Base-by-base conservation (phyloP, 2,329 filamentous ascomycete genomes). In the Thielaviopsis populi region DNA sequence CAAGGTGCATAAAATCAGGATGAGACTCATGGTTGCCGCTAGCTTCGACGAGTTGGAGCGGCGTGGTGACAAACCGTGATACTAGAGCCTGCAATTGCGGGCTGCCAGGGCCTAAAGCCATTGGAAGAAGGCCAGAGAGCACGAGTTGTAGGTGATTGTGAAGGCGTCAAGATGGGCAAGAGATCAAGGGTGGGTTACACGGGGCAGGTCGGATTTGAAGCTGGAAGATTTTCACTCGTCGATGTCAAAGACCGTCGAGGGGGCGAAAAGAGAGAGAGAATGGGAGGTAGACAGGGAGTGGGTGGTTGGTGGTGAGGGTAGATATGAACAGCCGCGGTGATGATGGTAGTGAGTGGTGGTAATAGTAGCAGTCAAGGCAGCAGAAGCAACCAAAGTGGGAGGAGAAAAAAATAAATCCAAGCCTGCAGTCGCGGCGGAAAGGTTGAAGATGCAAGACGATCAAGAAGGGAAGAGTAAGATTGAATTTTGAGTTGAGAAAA, bases 1-100 rank as follows among this genome's bases (percentile, higher is more conserved):
- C 80, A 37, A 96, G 80, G 69, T 91, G 81, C 65, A 77, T 78
- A 67, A 90, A 78, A 62, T 86, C 79, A 15, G 86, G 86, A 68
- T 89, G 85, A 19, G 79, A 75, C 2, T 79, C 76, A 68, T 81
- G 77, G 15, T 40, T 53, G 19, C 62, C 62, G 22, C 40, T 40
- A 40, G 37, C 53, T 60, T 59, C 50, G n/a, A 22, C 43, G 5
- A 37, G 22, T 1, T 59, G 42, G 15, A 41, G 30, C 13, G 50
- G 58, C 27, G 33, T 33, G 8, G 33, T 17, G 8, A 56, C 50
- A n/a, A 56, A 56, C 50, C 50, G 19, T 56, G 50, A 56, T n/a
- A 37, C 50, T 13, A 56, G 24, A 22, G 27, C 50, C 42, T 46
- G 15, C 42, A 46, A 17, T 5, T 46, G 11, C 15, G 42, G 42